Conservation (phyloP, 1,284 basidiomycete species). For the Tilletia indica region DNA sequence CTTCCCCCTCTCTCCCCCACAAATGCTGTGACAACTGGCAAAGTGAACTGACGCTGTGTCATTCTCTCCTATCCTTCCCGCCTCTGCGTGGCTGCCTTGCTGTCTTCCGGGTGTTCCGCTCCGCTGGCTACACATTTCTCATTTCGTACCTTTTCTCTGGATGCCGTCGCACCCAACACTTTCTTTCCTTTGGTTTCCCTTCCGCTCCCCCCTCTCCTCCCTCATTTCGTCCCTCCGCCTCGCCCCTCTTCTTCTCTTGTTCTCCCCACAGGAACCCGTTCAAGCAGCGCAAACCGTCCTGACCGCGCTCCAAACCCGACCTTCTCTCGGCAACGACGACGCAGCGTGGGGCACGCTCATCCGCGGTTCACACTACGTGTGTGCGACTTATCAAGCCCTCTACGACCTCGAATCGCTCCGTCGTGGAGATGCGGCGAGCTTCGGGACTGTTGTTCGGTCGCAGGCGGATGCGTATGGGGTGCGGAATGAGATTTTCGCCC, state of each 20-base stretch:
- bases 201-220: too few relatives aligned
- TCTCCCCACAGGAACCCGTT: conserved; percentile 25
- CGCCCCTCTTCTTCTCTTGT: not conserved
- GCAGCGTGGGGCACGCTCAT: conserved; percentile 43
- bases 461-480: conserved; percentile 28
- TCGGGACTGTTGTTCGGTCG: conserved; percentile 27
- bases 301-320: conserved; percentile 38
- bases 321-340: conserved; percentile 33
- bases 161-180: not conserved
- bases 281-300: conserved; percentile 33
- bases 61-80: too few relatives aligned
- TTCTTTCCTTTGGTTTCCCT: too few relatives aligned
- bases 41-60: too few relatives aligned
- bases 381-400: conserved; percentile 35
- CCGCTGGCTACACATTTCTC: too few relatives aligned
- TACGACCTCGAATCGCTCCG: conserved; percentile 37
- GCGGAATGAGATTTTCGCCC: conserved; percentile 39
- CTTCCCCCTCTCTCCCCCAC: too few relatives aligned
- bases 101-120: not conserved
- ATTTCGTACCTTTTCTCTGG: not conserved
- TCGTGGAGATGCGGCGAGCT: conserved; percentile 31
- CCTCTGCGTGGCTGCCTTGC: not conserved
- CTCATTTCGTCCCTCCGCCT: too few relatives aligned
- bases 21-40: too few relatives aligned
- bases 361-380: conserved; percentile 43